Base-by-base conservation (phyloP, 495 filamentous ascomycete species). In the Durotheca rogersii region DNA sequence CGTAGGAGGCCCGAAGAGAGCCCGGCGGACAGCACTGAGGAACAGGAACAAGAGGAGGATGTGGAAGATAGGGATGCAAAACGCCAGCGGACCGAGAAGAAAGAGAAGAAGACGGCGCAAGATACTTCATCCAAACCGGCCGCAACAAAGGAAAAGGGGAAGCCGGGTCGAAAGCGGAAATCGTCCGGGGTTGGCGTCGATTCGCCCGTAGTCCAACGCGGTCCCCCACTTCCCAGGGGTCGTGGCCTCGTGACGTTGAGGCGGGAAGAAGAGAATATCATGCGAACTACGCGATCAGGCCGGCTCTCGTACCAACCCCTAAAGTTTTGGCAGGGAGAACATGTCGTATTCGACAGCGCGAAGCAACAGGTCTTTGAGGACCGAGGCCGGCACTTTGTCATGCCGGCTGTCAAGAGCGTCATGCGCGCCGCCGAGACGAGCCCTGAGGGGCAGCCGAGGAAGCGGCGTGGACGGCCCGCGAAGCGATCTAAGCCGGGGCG, bases 321-420 rank as follows among this genome's bases (percentile, higher is more conserved):
- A n/a, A 81, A 84, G 29, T 92, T 75, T 64, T 97, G 93, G 93
- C 82, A 81, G 42, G 88, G 89, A 45, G 93, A 97, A 61, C 80
- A 80, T 17, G 77, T 85, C 43, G 77, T 89, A 2, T 90, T 83
- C 64, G 81, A 80, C 7, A 57, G 74, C 6, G 76, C 85, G 49
- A 78, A 77, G 21, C 74, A 73, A 41, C 72, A 72, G 12, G 49
- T 66, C 21, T 54, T 66, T 32, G 70, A 67, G 9, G 73, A 77
- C 37, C 70, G 61, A 18, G 51, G 61, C 6, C 25, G 39, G 16
- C 64, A 77, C 38, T 81, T 82, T 48, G 71, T 83, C 10, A 60
- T 90, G 31, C 81, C 81, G 0, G 79, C 72, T 4, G 82, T 93
- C 41, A 83, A 87, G 52, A 87, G 86, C 53, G 75, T 96, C 30